Evolutionary conservation across 2,329 filamentous ascomycete genomes (phyloP).

Genomic region (Myriosclerotinia scirpicola): DNA sequence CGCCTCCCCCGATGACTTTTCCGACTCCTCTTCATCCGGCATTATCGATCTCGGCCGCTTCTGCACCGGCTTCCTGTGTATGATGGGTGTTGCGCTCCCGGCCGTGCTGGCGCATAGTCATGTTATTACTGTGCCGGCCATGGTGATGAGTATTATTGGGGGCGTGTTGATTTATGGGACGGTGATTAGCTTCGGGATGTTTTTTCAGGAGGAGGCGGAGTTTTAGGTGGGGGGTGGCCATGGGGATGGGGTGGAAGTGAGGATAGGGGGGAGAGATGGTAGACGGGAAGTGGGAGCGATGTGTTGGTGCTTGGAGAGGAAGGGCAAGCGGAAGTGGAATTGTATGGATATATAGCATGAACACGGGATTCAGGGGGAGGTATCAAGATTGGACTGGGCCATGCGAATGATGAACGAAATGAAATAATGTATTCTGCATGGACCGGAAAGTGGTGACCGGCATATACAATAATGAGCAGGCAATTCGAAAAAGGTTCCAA

Average conservation of each 20-base stretch:
- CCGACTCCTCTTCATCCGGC: constrained; percentile 72
- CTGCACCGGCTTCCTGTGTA: constrained; percentile 89
- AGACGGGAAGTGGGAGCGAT: background rate
- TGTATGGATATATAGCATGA: constrained; percentile 7
- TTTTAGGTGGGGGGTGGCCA: background rate
- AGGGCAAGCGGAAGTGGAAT: background rate
- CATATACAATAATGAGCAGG: background rate
- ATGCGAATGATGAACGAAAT: constrained; percentile 13
- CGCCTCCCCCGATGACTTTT: constrained; percentile 89
- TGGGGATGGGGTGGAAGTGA: background rate
- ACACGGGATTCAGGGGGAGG: background rate
- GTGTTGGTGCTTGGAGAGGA: background rate
- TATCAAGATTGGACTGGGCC: background rate
- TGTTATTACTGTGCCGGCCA: constrained; percentile 79
- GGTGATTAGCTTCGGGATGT: constrained; percentile 97
- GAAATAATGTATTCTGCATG: background rate
- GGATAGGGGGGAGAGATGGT: background rate
- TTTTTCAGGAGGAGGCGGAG: constrained; percentile 86
- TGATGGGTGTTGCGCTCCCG: constrained; percentile 95
- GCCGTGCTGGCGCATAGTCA: constrained; percentile 83
- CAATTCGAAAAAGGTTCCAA: background rate
- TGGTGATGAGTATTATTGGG: constrained; percentile 92
- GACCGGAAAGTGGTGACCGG: background rate
- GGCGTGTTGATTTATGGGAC: constrained; percentile 95
- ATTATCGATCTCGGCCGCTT: constrained; percentile 93